Evolutionary conservation across 805 yeast genomes (phyloP).

Genomic region (Kodamaea lidongshanica): DNA sequence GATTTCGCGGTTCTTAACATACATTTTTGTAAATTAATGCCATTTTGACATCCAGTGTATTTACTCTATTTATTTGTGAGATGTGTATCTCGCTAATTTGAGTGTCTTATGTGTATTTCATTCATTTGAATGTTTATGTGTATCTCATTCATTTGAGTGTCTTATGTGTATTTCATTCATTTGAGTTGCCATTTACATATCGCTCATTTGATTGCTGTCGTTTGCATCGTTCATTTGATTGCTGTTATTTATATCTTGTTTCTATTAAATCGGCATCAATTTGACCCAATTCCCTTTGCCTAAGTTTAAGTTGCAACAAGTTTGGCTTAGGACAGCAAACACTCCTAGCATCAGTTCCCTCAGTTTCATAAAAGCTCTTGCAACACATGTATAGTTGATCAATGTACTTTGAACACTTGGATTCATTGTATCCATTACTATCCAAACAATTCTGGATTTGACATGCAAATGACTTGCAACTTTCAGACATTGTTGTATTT

Average conservation of each 20-base stretch:
- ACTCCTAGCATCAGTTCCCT: conserved; percentile 55
- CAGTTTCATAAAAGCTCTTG: conserved; percentile 50
- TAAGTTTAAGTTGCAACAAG: conserved; percentile 54
- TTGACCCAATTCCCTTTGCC: conserved; percentile 52
- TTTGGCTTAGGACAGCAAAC: conserved; percentile 76
- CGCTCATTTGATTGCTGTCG: background rate
- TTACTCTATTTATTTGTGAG: no score
- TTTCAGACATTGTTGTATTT: conserved; percentile 3
- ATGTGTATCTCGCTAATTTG: no score
- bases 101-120: no score
- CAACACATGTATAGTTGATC: conserved; percentile 76
- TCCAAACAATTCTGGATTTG: conserved; percentile 75
- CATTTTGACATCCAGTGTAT: background rate
- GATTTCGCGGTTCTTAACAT: conserved; percentile 73
- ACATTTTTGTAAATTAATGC: conserved; percentile 43
- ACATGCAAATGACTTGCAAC: conserved; percentile 78
- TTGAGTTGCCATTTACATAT: background rate
- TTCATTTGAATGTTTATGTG: conserved; percentile 1
- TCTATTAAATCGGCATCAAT: conserved; percentile 49
- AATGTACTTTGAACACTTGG: conserved; percentile 64
- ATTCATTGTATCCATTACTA: conserved; percentile 58
- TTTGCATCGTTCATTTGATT: background rate
- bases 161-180: background rate
- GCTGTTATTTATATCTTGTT: conserved; percentile 5
- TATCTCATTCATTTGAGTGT: background rate